Base-by-base conservation (phyloP, 2,329 filamentous ascomycete species). In the Aspergillus sergii region DNA sequence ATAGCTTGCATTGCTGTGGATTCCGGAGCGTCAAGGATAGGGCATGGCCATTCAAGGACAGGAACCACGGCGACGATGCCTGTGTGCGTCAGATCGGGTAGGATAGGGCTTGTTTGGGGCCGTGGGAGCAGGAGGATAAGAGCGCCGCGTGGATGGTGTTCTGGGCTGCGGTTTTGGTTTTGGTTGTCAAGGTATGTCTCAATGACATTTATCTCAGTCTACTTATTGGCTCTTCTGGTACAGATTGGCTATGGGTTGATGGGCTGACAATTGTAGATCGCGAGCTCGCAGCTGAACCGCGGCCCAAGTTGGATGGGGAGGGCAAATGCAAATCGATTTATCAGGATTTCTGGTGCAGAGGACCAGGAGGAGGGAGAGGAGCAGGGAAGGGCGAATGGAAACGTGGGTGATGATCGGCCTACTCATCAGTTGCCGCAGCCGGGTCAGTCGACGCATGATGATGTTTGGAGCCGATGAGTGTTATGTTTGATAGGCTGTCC, bases 11-110 rank as follows among this genome's bases (percentile, higher is more conserved):
- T 45, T 78, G 77, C 57, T 79, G 76, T 46, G 77, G 77, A 2
- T 64, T 76, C 10, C 68, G 75, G 39, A 78, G 76, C 46, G 68
- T 72, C n/a, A 75, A 68, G 60, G 76, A 79, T 57, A 67, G 75
- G 19, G 75, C 76, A 3, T 79, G 76, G 76, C 76, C 76, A 1
- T 79, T 79, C 63, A 78, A 77, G 50, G 72, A 75, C 36, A 61
- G 58, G 0, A 61, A 58, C 9, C 68, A 77, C 28, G 71, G 68
- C 3, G 75, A 74, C 28, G 61, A 71, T 51, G 72, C 75, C 0
- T 79, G 77, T 64, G 73, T 76, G 43, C 21, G 61, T 23, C 73
- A 73, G 54, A 58, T 74, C 1, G 74, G 74, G 14, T 79, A 78
- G 64, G 58, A 45, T 14, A 66, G 64, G 28, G 72, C 73, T 34